Evolutionary conservation across 2,329 filamentous ascomycete genomes (phyloP), one percentile per base, ranked within the genome.

Genomic region (Diaporthe amygdali): DNA sequence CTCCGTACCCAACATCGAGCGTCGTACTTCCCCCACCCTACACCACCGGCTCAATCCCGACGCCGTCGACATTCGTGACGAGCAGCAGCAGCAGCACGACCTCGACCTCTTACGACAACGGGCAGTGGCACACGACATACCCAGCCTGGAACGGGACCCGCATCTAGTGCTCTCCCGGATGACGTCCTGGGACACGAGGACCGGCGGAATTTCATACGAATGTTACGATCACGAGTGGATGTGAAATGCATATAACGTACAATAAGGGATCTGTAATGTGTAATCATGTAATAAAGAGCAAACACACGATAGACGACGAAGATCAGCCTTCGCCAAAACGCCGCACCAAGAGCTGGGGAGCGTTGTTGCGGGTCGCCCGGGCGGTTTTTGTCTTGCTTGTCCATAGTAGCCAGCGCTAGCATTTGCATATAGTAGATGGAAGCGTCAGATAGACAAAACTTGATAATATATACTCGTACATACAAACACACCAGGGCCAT

Each of bases 81-180:
- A 72, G 56, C 15, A 41, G 44, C 34, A 71, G 39, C 20, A 20
- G 39, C 41, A 5, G 15, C 47, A 54, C 41, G 25, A 69, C 37
- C 8, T 6, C 34, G 15, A 66, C 47, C 30, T 67, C 72, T 2
- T 59, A 63, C 34, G 72, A 73, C 34, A 63, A 70, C 20, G 72
- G 72, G 30, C 70, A 69, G 67, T 72, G 72, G 72, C 70, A 72
- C 47, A 73, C 72, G 2, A 70, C 70, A 5, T 72, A 70, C 20
- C 72, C 67, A 8, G 69, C 46, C 1, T 72, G 70, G 72, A 72
- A 72, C 39, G 70, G 47, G 20, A 73, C 72, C 5, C 69, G 41
- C 30, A 3, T 64, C 51, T 41, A 67, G 14, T 22, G 17, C 20
- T 25, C 32, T 30, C 9, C 9, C 17, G 17, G 39, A 34, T 12